Evolutionary conservation across 1,139 yeast species (phyloP).

Genomic region (Suhomyces taliae): DNA sequence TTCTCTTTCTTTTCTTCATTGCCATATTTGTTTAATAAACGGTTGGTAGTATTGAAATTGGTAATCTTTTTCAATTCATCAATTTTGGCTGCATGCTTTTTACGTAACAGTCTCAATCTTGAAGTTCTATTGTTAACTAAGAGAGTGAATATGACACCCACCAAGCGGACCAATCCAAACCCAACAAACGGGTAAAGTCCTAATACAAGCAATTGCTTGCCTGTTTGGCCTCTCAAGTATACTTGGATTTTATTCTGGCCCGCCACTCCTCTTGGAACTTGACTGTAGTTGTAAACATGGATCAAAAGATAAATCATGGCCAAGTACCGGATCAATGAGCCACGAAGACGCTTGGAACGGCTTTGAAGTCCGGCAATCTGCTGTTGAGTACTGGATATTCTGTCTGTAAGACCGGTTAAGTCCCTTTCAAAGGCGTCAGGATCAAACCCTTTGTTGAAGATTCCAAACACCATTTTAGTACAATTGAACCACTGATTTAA

Average conservation of each 20-base stretch:
- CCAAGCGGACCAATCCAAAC: slow-evolving; percentile 20
- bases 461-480: slow-evolving; percentile 22
- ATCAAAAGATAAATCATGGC: slow-evolving; percentile 32
- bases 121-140: slow-evolving; percentile 23
- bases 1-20: slow-evolving; percentile 33
- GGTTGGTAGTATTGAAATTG: slow-evolving; percentile 74
- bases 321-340: slow-evolving; percentile 27
- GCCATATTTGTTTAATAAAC: slow-evolving; percentile 66
- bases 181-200: slow-evolving; percentile 29
- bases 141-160: slow-evolving; percentile 25
- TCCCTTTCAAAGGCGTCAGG: slow-evolving; percentile 54
- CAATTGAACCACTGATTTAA: background rate
- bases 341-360: slow-evolving; percentile 21
- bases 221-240: slow-evolving; percentile 27
- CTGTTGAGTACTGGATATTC: slow-evolving; percentile 38
- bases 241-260: slow-evolving; percentile 22
- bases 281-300: slow-evolving; percentile 26
- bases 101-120: slow-evolving; percentile 33
- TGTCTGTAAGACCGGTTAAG: slow-evolving; percentile 41
- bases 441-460: slow-evolving; percentile 44
- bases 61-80: slow-evolving; percentile 77
- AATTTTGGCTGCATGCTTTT: slow-evolving; percentile 59
- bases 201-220: slow-evolving; percentile 16
- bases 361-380: slow-evolving; percentile 23
- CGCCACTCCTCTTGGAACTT: slow-evolving; percentile 19